phyloP scores from a whole-genome alignment of 768 basidiomycete genomes.

The Tricholoma saponaceum region DNA sequence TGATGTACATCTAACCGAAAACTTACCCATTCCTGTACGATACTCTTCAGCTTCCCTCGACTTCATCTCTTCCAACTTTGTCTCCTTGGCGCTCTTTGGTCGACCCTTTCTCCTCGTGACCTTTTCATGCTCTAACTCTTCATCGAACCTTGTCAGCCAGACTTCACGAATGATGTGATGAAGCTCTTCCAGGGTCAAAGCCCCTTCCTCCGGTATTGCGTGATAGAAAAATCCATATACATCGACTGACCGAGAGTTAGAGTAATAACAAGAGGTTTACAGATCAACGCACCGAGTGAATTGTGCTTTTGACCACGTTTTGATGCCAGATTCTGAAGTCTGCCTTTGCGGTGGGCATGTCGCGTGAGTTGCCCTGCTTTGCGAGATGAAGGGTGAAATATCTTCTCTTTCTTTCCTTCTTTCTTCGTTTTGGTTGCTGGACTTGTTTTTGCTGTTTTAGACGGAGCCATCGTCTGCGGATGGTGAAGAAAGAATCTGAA shows the following conservation, averaged over 20 bases:
- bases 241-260: constrained; percentile 44
- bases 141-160: constrained; percentile 73
- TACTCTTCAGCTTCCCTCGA: constrained; percentile 68
- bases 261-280: background rate
- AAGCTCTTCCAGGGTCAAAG: constrained; percentile 58
- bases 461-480: constrained; percentile 32
- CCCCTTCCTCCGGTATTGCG: constrained; percentile 57
- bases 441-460: constrained; percentile 31
- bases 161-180: constrained; percentile 60
- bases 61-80: constrained; percentile 66
- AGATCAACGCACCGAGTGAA: constrained; percentile 40
- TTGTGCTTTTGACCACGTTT: constrained; percentile 57
- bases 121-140: constrained; percentile 58
- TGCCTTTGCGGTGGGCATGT: constrained; percentile 63
- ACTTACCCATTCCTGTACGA: constrained; percentile 75
- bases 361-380: constrained; percentile 77
- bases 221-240: constrained; percentile 75
- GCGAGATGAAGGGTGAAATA: constrained; percentile 80
- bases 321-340: constrained; percentile 50
- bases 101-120: constrained; percentile 65
- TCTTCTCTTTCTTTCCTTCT: constrained; percentile 61
- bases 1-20: background rate
- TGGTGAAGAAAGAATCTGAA: background rate
- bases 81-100: constrained; percentile 67
- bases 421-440: constrained; percentile 6